Base-by-base conservation (phyloP, 2,329 filamentous ascomycete genomes). In the Hymenoscyphus fraxineus region DNA sequence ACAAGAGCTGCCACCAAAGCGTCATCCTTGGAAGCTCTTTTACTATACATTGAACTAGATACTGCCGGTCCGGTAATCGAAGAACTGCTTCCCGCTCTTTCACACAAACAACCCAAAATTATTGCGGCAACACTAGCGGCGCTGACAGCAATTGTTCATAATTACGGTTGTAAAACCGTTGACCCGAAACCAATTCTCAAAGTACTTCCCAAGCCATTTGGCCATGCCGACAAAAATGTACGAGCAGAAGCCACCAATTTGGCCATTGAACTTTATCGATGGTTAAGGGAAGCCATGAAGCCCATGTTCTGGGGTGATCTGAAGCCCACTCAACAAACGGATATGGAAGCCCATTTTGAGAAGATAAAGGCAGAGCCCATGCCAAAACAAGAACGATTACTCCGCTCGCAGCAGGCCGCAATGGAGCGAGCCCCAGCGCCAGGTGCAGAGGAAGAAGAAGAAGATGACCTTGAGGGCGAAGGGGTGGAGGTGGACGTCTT, bases 201-300 rank as follows among this genome's bases (percentile, higher is more conserved):
- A 76, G 80, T 85, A 12, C 81, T 99, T 1, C 93, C 95, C 2
- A 96, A 97, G 75, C 89, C 89, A 1, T 99, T 97, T 75, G 92
- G 92, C 22, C 95, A 98, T 76, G 94, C 95, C 39, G 95, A 99
- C 82, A 99, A 99, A 79, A 98, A 98, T 76, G 92, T 99, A 16
- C 89, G 95, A 77, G 93, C 93, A 3, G 95, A 97, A 76, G 93
- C 93, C 35, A 95, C 95, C 58, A 93, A 90, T 71, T 81, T 99
- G 64, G 90, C 94, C 0, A 92, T 97, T 58, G 96, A 99, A 75
- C 86, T 99, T 64, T 99, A 99, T 78, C 84, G 95, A 77, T 99
- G 96, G 95, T 82, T 99, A 40, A 90, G 94, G 70, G 95, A 99
- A 69, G 94, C 94, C 12, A 97, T 99, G 88, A 99, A 99, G 76